Evolutionary conservation across 1,284 basidiomycete species (phyloP), one percentile per base, ranked within the genome.

Genomic region (Retiboletus flavoniger): DNA sequence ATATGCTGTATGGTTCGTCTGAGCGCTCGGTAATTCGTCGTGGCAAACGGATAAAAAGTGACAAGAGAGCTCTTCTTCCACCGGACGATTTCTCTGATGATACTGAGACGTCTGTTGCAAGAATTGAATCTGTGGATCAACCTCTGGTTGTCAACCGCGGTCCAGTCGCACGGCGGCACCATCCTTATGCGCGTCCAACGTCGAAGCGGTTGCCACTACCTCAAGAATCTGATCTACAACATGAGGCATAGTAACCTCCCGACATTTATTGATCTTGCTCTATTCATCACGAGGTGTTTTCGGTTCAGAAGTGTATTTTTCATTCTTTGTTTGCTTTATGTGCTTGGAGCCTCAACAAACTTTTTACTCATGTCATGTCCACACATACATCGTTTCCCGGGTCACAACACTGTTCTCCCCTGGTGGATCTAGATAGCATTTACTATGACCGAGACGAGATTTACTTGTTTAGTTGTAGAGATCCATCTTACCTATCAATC

Each of bases 131-230:
- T 17, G 19, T 17, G 17, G 68, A 69, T 36, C 43, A 50, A 46
- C 64, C 66, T 17, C 54, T 67, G 1, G 46, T 50, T 34, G 45
- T 57, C 34, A 38, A 21, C 13, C 45, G 32, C 5, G 19, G 38
- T 10, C 13, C 17, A 26, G 10, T 34, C 26, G 10, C 26, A n/a
- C 57, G 58, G 16, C 35, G 51, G 28, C 60, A 51, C 46, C 62
- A 56, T 51, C 67, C 67, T 14, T 65, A 69, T 32, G 38, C 32
- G 10, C 60, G 61, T 29, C 43, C 50, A 16, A n/a, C n/a, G 1
- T 45, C 65, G 13, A 60, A 24, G 43, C 58, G 54, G 16, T 24
- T 69, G 29, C 2, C 63, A 11, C 47, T 71, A 13, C 58, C 65
- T 31, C 48, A 17, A 24, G 67, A 64, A 44, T 43, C 43, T 21